Conservation (phyloP, 805 yeast genomes). For the Ascoidea tarda region DNA sequence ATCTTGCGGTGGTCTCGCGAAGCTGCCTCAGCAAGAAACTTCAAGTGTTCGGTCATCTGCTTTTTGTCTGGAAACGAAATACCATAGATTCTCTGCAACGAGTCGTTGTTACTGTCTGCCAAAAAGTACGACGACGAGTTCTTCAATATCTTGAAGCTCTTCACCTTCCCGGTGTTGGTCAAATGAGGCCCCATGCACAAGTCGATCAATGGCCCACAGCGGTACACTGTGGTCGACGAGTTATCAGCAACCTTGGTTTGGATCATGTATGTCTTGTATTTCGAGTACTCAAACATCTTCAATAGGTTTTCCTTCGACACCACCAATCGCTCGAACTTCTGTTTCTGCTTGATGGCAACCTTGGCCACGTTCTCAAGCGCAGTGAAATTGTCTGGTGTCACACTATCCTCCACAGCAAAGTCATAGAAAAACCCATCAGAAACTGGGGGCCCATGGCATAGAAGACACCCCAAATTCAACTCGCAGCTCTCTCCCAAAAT, state of each 20-base stretch:
- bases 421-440: conserved; percentile 97
- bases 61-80: conserved; percentile 97
- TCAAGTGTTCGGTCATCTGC: conserved; percentile 85
- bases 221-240: conserved; percentile 88
- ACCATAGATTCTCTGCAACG: conserved; percentile 95
- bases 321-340: conserved; percentile 85
- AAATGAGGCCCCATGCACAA: conserved; percentile 96
- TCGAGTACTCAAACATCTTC: conserved; percentile 90
- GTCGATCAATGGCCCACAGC: conserved; percentile 96
- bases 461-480: conserved; percentile 88
- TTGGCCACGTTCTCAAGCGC: conserved; percentile 77
- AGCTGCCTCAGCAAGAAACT: conserved; percentile 92
- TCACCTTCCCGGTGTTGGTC: conserved; percentile 93
- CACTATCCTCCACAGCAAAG: conserved; percentile 74
- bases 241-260: conserved; percentile 88
- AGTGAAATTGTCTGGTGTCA: conserved; percentile 72
- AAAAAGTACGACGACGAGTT: conserved; percentile 93
- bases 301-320: conserved; percentile 84
- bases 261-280: conserved; percentile 84
- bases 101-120: conserved; percentile 87
- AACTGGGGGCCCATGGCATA: conserved; percentile 93
- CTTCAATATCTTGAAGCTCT: conserved; percentile 86
- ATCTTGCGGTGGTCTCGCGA: conserved; percentile 92
- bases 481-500: conserved; percentile 97
- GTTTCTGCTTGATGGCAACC: conserved; percentile 87